Evolutionary conservation across 2,329 filamentous ascomycete genomes (phyloP).

Genomic region (Cyclaneusma minus): DNA sequence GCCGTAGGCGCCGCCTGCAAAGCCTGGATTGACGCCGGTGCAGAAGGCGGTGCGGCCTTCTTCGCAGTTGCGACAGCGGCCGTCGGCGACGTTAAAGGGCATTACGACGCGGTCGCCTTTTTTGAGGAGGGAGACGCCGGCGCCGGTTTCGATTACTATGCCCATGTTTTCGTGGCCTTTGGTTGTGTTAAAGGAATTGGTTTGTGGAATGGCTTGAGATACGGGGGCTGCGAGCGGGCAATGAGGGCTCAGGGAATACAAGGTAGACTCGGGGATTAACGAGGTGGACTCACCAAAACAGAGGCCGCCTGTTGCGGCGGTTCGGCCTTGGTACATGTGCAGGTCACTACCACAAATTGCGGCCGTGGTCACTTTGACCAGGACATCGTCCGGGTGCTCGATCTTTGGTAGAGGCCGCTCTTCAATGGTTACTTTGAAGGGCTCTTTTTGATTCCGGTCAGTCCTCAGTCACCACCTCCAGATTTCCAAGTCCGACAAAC

Average conservation of each 20-base stretch:
- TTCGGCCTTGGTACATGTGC: conserved; percentile 50
- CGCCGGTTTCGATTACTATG: conserved; percentile 35
- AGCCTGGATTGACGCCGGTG: conserved; percentile 42
- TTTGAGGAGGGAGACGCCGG: conserved; percentile 43
- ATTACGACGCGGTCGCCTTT: conserved; percentile 49
- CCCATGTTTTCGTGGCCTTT: conserved; percentile 45
- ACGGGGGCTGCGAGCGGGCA: conserved; percentile 9
- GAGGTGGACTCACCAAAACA: conserved; percentile 32
- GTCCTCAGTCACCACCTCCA: too few species aligned
- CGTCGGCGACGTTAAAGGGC: conserved; percentile 50
- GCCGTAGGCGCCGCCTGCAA: conserved; percentile 42
- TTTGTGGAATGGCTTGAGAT: conserved; percentile 11
- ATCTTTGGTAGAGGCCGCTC: conserved; percentile 41
- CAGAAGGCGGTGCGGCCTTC: conserved; percentile 50
- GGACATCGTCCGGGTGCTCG: conserved; percentile 47
- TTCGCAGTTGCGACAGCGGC: conserved; percentile 47
- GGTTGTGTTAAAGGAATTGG: conserved; percentile 4
- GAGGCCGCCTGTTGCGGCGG: conserved; percentile 43
- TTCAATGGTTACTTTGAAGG: conserved; percentile 36
- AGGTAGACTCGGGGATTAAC: too few species aligned
- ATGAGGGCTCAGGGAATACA: too few species aligned
- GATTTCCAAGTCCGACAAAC: neutral
- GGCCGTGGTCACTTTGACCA: conserved; percentile 47
- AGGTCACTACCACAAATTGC: conserved; percentile 13
- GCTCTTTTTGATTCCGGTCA: too few species aligned